phyloP scores from a whole-genome alignment of 2,329 filamentous ascomycete genomes.

The Aureobasidium melanogenum region DNA sequence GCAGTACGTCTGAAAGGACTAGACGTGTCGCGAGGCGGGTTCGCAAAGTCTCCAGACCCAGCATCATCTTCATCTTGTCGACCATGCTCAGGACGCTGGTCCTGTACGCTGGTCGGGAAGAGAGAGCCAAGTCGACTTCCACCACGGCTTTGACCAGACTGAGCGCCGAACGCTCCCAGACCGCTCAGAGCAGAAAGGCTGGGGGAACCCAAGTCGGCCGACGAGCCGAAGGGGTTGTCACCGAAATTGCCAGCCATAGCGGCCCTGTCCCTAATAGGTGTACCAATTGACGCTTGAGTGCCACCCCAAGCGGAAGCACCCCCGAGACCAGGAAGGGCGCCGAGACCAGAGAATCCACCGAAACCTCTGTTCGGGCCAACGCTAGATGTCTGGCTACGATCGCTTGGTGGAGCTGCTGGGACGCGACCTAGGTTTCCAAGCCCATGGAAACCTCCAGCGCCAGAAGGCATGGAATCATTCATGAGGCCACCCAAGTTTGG shows the following conservation, averaged over 20 bases:
- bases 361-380: constrained; percentile 67
- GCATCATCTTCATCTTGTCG: constrained; percentile 49
- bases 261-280: constrained; percentile 52
- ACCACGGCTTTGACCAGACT: constrained; percentile 37
- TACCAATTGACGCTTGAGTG: constrained; percentile 62
- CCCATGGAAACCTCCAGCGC: constrained; percentile 23
- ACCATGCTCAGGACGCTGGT: constrained; percentile 56
- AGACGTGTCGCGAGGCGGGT: constrained; percentile 40
- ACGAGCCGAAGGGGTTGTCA: constrained; percentile 56
- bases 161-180: constrained; percentile 55
- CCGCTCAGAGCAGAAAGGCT: constrained; percentile 58
- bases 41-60: constrained; percentile 19
- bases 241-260: constrained; percentile 44
- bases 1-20: constrained; percentile 40
- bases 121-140: constrained; percentile 73
- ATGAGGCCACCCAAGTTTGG: constrained; percentile 47
- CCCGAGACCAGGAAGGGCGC: constrained; percentile 36
- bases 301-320: constrained; percentile 57
- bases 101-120: constrained; percentile 83
- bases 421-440: constrained; percentile 29
- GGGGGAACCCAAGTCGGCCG: constrained; percentile 71
- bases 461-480: constrained; percentile 17
- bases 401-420: constrained; percentile 57
- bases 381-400: constrained; percentile 89
- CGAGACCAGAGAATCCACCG: constrained; percentile 50